Conservation (phyloP, 768 basidiomycete species). For the Boletus edulis region DNA sequence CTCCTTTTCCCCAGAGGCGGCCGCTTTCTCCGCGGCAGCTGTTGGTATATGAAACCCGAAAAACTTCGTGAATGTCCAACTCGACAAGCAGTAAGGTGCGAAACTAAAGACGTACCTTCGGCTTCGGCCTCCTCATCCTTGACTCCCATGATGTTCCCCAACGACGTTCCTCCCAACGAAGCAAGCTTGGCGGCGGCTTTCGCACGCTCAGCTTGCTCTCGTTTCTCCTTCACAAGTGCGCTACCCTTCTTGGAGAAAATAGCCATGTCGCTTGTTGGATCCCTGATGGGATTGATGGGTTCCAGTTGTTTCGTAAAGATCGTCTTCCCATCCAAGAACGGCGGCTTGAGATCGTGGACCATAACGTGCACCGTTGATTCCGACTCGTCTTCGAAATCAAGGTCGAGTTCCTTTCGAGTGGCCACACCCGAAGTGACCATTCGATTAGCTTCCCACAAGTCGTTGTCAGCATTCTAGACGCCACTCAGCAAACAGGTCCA, state of each 20-base stretch:
- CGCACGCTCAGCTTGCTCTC: constrained; percentile 93
- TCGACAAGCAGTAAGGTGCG: constrained; percentile 36
- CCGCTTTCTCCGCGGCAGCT: constrained; percentile 54
- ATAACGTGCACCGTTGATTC: constrained; percentile 97
- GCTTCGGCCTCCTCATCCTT: constrained; percentile 93
- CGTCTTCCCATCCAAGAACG: constrained; percentile 94
- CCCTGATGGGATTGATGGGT: constrained; percentile 94
- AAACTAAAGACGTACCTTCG: constrained; percentile 61
- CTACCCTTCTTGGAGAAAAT: constrained; percentile 97
- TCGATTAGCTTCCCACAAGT: constrained; percentile 97
- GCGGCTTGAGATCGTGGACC: constrained; percentile 95
- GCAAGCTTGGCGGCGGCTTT: constrained; percentile 97
- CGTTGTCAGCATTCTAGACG: constrained; percentile 90
- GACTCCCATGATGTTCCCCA: constrained; percentile 99
- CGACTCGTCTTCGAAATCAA: constrained; percentile 95
- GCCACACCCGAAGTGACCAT: constrained; percentile 96
- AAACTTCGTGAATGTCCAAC: constrained; percentile 80
- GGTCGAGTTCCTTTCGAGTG: constrained; percentile 79
- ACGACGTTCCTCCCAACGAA: constrained; percentile 82
- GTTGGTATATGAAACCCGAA: constrained; percentile 34
- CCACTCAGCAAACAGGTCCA: constrained; percentile 16
- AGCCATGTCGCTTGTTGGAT: constrained; percentile 92
- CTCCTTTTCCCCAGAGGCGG: constrained; percentile 52
- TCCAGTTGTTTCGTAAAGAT: constrained; percentile 97
- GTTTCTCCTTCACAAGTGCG: constrained; percentile 87